Evolutionary conservation across 768 basidiomycete genomes (phyloP).

Genomic region (Auriculariales sp.): DNA sequence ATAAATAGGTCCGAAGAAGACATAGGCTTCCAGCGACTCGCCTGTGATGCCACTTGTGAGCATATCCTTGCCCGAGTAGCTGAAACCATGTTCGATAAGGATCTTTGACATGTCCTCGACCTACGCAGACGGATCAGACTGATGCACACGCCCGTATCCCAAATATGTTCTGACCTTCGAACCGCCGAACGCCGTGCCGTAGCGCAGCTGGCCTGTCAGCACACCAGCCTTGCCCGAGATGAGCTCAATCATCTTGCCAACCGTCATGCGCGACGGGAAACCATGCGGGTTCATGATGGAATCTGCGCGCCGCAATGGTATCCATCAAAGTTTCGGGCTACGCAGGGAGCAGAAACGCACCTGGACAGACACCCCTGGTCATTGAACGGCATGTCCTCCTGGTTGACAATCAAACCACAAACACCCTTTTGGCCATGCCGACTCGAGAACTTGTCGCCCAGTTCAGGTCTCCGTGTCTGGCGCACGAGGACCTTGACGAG

Average conservation of each 20-base stretch:
- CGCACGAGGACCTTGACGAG: slow-evolving; percentile 95
- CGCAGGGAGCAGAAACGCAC: slow-evolving; percentile 24
- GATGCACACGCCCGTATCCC: not conserved
- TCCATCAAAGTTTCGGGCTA: slow-evolving; percentile 5
- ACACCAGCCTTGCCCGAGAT: slow-evolving; percentile 97
- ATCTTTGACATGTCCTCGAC: slow-evolving; percentile 98
- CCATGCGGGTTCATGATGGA: slow-evolving; percentile 99
- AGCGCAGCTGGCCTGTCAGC: slow-evolving; percentile 74
- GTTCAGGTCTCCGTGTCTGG: slow-evolving; percentile 89
- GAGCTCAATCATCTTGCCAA: slow-evolving; percentile 99
- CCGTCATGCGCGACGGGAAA: slow-evolving; percentile 98
- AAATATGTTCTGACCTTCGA: slow-evolving; percentile 53
- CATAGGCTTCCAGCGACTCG: slow-evolving; percentile 90
- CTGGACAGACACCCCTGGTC: slow-evolving; percentile 91
- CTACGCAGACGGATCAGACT: slow-evolving; percentile 20
- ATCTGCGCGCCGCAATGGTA: slow-evolving; percentile 41
- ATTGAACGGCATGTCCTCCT: slow-evolving; percentile 98
- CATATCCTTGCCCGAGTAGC: slow-evolving; percentile 98
- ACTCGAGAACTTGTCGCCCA: slow-evolving; percentile 98
- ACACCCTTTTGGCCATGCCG: slow-evolving; percentile 98
- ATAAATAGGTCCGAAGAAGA: slow-evolving; percentile 97
- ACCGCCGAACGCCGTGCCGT: slow-evolving; percentile 94
- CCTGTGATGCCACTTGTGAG: slow-evolving; percentile 96
- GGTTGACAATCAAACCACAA: slow-evolving; percentile 95
- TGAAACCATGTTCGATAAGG: slow-evolving; percentile 88